A percentile compares a stretch with the other conserved stretches of the same genome.
Evolutionary conservation across 495 filamentous ascomycete genomes (phyloP).

Genomic region (Lasiosphaeria miniovina): DNA sequence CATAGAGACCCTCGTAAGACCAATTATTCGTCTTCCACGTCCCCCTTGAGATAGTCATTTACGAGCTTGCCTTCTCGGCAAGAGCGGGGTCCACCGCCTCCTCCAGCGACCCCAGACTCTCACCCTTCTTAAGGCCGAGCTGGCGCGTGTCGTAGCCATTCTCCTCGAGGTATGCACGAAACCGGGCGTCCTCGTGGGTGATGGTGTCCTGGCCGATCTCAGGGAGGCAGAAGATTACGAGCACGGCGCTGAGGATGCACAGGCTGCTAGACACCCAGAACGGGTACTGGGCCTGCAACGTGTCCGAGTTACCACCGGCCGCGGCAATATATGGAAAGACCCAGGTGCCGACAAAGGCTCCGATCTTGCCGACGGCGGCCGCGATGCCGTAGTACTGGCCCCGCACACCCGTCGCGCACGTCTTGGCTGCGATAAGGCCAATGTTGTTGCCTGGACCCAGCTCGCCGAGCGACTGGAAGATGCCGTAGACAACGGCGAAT

Average conservation of each 20-base stretch:
- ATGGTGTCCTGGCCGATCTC: slow-evolving; percentile 75
- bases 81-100: neutral
- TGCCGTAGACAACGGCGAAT: slow-evolving; percentile 73
- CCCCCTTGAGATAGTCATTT: too few species aligned
- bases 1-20: too few species aligned
- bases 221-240: slow-evolving; percentile 59
- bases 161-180: slow-evolving; percentile 62
- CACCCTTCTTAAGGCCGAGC: slow-evolving; percentile 54
- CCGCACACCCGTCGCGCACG: slow-evolving; percentile 77
- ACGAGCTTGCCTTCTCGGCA: neutral
- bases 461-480: slow-evolving; percentile 83
- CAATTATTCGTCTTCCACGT: too few species aligned
- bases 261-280: slow-evolving; percentile 70
- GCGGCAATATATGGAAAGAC: slow-evolving; percentile 70
- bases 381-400: slow-evolving; percentile 92
- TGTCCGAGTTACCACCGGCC: slow-evolving; percentile 52
- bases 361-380: slow-evolving; percentile 80
- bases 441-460: slow-evolving; percentile 90
- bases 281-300: slow-evolving; percentile 69
- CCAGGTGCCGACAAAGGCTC: slow-evolving; percentile 86
- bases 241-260: slow-evolving; percentile 59
- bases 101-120: slow-evolving; percentile 16
- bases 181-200: slow-evolving; percentile 63
- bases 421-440: slow-evolving; percentile 82
- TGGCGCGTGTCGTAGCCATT: slow-evolving; percentile 69